Conservation (phyloP, 2,329 filamentous ascomycete genomes). For the Epichloe elymi region DNA sequence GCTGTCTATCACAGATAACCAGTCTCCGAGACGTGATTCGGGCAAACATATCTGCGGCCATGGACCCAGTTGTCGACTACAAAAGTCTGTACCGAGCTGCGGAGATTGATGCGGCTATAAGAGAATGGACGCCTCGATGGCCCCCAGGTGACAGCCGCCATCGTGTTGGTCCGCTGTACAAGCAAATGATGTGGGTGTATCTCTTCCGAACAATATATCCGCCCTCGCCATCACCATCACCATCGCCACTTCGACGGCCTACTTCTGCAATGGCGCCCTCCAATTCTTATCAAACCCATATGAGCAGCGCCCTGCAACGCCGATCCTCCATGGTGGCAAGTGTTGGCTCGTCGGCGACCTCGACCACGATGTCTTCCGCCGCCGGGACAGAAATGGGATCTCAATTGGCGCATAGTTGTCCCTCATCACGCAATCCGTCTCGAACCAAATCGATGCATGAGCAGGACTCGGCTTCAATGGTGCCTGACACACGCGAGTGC, state of each 20-base stretch:
- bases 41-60: conserved; percentile 44
- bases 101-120: conserved; percentile 61
- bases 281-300: conserved; percentile 8
- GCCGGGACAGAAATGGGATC: not conserved
- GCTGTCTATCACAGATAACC: conserved; percentile 66
- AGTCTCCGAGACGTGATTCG: conserved; percentile 64
- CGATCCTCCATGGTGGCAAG: conserved; percentile 24
- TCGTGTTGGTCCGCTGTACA: conserved; percentile 44
- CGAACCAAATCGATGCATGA: conserved; percentile 29
- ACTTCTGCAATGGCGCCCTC: conserved; percentile 17
- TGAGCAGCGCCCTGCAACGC: conserved; percentile 12
- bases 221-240: conserved; percentile 29
- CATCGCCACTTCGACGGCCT: conserved; percentile 16
- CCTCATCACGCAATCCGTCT: conserved; percentile 22
- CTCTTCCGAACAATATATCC: conserved; percentile 49
- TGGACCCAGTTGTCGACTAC: conserved; percentile 61
- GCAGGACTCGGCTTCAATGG: conserved; percentile 13
- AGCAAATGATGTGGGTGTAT: conserved; percentile 55
- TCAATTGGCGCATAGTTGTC: conserved; percentile 16
- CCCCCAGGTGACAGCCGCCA: conserved; percentile 43
- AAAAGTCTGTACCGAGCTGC: conserved; percentile 58
- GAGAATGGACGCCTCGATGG: conserved; percentile 58
- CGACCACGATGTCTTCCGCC: not conserved
- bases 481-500: conserved; percentile 10
- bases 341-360: conserved; percentile 6